Conservation (phyloP, 129 eudicot species). For the Tanacetum coccineum region DNA sequence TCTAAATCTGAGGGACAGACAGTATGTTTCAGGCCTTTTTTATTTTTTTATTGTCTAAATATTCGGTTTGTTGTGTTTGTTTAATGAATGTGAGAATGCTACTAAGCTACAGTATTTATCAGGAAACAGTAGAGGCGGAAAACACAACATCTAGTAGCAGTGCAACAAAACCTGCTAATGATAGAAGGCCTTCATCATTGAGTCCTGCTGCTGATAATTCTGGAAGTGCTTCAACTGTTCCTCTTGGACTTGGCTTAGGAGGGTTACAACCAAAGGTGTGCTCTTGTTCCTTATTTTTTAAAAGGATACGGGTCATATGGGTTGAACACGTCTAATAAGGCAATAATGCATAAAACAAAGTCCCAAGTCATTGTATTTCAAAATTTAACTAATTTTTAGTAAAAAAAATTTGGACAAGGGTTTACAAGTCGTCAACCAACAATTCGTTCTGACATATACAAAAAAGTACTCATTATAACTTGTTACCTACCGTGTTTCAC, state of each 20-base stretch:
- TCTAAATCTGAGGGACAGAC: constrained; percentile 24
- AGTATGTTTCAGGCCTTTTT: constrained; percentile 35
- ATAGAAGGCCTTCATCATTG: constrained; percentile 32
- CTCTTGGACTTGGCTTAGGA: constrained; percentile 90
- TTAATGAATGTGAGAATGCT: constrained; percentile 3
- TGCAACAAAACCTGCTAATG: constrained; percentile 19
- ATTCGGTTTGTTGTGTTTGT: not conserved
- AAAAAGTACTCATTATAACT: no score
- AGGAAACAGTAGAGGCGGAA: constrained; percentile 28
- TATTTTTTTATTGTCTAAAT: not conserved
- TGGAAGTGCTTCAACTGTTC: constrained; percentile 45
- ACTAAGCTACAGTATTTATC: constrained; percentile 24
- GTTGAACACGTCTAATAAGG: no score
- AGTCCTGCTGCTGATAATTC: constrained; percentile 28
- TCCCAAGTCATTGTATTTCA: no score
- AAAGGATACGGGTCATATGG: not conserved
- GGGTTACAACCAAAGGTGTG: constrained; percentile 91
- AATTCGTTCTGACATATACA: no score
- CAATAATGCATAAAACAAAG: no score
- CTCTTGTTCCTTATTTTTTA: not conserved
- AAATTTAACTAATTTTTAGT: not conserved
- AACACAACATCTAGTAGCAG: constrained; percentile 31
- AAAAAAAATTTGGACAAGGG: no score
- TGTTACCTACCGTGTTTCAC: no score
- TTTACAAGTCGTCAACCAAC: no score